Conservation (phyloP, 2,329 filamentous ascomycete genomes). For the Cryphonectria carpinicola region DNA sequence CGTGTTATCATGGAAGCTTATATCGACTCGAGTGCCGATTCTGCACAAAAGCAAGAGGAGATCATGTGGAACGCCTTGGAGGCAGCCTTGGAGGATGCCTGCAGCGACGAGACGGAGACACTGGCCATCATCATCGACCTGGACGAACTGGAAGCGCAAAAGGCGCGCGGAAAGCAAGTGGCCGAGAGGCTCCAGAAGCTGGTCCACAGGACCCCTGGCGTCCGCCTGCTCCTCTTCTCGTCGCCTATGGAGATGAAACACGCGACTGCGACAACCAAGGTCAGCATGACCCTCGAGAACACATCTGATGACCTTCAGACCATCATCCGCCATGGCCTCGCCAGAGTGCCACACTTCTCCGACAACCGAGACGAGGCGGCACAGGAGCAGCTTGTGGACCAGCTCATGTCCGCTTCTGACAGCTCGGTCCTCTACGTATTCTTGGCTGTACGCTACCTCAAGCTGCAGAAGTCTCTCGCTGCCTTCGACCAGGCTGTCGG, state of each 20-base stretch:
- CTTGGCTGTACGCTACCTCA: conserved; percentile 5
- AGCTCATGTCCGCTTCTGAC: conserved; percentile 1
- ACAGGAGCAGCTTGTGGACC: conserved; percentile 7
- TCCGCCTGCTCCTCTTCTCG: conserved; percentile 10
- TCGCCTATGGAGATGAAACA: neutral
- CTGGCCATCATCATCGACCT: conserved; percentile 11
- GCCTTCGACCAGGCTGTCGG: conserved; percentile 1
- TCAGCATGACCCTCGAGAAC: conserved; percentile 6
- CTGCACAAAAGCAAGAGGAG: conserved; percentile 4
- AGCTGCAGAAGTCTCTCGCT: neutral
- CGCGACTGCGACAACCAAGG: conserved; percentile 1
- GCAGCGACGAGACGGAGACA: neutral
- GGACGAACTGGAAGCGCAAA: conserved; percentile 6
- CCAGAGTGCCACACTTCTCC: neutral
- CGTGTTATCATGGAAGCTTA: conserved; percentile 10
- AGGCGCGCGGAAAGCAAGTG: neutral
- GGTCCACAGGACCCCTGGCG: neutral
- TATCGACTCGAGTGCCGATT: neutral
- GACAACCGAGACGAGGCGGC: conserved; percentile 4
- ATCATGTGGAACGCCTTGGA: conserved; percentile 1
- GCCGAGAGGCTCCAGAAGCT: conserved; percentile 11
- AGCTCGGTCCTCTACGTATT: neutral
- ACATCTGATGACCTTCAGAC: conserved; percentile 10
- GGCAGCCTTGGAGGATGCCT: neutral
- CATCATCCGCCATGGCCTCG: conserved; percentile 6